These are phyloP conservation scores for Fraxinus sp. DNA, from an alignment of 305 asterid species.

Conservation along the genomic window DNA sequence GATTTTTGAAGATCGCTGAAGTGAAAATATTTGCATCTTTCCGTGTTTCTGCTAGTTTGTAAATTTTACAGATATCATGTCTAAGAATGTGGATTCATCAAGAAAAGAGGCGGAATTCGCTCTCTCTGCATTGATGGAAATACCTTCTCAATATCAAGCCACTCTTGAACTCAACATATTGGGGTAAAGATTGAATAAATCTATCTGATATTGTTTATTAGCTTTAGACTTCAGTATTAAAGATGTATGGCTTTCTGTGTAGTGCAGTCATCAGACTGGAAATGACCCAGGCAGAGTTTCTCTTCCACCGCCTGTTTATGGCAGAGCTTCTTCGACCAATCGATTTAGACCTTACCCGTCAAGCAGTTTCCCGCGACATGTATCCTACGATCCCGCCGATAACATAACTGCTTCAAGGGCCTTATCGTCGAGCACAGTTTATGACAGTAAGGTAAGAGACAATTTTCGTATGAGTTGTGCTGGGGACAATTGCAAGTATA, in stretches of 20 bases:
- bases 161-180: slow-evolving; percentile 50
- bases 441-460: slow-evolving; percentile 43
- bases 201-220: neutral
- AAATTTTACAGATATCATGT: slow-evolving; percentile 63
- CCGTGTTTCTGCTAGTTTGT: slow-evolving; percentile 40
- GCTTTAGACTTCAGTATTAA: neutral
- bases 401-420: slow-evolving; percentile 22
- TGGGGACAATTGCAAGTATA: neutral
- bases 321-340: slow-evolving; percentile 22
- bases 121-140: slow-evolving; percentile 58
- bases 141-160: slow-evolving; percentile 61
- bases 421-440: slow-evolving; percentile 35
- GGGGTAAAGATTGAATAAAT: slow-evolving; percentile 31
- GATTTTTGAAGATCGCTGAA: neutral
- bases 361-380: slow-evolving; percentile 35
- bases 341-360: slow-evolving; percentile 33
- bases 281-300: slow-evolving; percentile 35
- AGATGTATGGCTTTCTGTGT: neutral
- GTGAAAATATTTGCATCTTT: neutral
- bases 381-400: slow-evolving; percentile 17
- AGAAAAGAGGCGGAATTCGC: slow-evolving; percentile 58
- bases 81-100: slow-evolving; percentile 35
- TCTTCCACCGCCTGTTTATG: slow-evolving; percentile 42
- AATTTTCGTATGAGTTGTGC: neutral
- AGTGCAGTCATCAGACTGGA: slow-evolving; percentile 35